Percentiles rank a stretch among this genome's conserved stretches.
These are phyloP conservation scores for Whalleya microplaca DNA, from an alignment of 2,329 filamentous ascomycete genomes.

Conservation along the genomic window DNA sequence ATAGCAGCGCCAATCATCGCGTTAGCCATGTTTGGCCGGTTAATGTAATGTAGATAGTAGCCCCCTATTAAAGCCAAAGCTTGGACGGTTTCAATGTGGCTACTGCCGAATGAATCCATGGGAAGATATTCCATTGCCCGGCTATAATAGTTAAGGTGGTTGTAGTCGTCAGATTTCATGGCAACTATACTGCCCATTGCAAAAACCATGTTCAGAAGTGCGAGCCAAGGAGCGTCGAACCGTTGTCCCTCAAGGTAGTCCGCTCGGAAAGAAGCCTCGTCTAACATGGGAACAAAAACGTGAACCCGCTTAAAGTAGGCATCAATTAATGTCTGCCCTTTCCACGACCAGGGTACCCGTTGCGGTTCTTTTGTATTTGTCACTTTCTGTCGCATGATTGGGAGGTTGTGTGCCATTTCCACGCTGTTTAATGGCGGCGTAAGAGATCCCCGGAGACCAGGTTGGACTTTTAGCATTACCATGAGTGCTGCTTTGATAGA, in stretches of 20 bases:
- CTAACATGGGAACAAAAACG: conserved; percentile 72
- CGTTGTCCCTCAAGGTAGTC: conserved; percentile 65
- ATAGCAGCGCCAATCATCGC: conserved; percentile 72
- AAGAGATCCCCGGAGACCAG: conserved; percentile 49
- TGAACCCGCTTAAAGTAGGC: conserved; percentile 78
- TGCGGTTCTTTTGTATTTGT: conserved; percentile 51
- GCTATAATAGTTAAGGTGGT: conserved; percentile 71
- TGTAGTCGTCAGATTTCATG: conserved; percentile 66
- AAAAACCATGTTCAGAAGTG: conserved; percentile 75
- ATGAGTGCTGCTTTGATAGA: conserved; percentile 76
- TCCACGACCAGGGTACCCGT: conserved; percentile 61
- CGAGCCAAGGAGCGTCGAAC: conserved; percentile 71
- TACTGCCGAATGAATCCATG: conserved; percentile 70
- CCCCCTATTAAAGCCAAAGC: conserved; percentile 73
- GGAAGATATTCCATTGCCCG: conserved; percentile 68
- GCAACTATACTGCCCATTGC: conserved; percentile 74
- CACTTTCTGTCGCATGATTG: conserved; percentile 47
- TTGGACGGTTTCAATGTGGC: conserved; percentile 74
- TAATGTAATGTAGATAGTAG: conserved; percentile 78
- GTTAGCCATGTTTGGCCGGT: conserved; percentile 77
- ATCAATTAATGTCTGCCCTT: conserved; percentile 71
- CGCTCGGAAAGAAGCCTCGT: conserved; percentile 71
- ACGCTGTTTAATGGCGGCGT: conserved; percentile 52
- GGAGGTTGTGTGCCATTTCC: conserved; percentile 51
- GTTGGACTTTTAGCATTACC: conserved; percentile 66